A percentile compares a stretch with the other conserved stretches of the same genome.
Evolutionary conservation across 2,329 filamentous ascomycete genomes (phyloP).

Genomic region (Diaporthe aspalathi): DNA sequence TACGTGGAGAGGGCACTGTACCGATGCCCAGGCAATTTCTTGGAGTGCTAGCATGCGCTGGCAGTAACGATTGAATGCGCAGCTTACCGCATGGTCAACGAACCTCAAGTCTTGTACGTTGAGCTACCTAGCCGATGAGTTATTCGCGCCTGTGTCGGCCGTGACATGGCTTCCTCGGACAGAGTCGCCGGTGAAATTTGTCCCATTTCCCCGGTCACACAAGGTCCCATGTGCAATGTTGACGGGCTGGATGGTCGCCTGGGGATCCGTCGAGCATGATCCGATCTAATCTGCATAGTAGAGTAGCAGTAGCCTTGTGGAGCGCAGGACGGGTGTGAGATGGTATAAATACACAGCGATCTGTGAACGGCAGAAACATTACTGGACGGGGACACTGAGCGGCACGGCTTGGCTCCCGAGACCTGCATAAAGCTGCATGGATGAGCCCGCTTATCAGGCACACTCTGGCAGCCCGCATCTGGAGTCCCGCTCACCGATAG

Average conservation of each 20-base stretch:
- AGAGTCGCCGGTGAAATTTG: background rate
- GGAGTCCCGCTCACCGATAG: slow-evolving; percentile 15
- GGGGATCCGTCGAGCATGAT: background rate
- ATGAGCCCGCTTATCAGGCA: slow-evolving; percentile 26
- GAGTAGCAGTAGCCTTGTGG: background rate
- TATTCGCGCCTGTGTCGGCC: background rate
- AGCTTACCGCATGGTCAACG: background rate
- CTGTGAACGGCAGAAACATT: background rate
- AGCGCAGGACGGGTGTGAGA: background rate
- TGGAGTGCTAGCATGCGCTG: background rate
- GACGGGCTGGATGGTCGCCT: background rate
- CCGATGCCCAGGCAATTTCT: background rate
- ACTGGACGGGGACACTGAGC: background rate
- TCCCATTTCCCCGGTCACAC: background rate
- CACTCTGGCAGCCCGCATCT: background rate
- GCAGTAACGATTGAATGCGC: slow-evolving; percentile 6
- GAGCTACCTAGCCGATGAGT: background rate
- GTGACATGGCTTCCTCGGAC: no score
- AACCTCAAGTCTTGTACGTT: background rate
- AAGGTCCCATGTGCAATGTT: background rate
- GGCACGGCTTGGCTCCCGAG: slow-evolving; percentile 24
- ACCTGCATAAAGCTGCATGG: slow-evolving; percentile 27
- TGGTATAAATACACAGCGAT: background rate
- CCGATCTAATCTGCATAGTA: no score
- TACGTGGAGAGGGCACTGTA: background rate